A percentile compares a stretch with the other conserved stretches of the same genome.
These are phyloP conservation scores for Tuber microsphaerosporum DNA, from an alignment of 495 filamentous ascomycete genomes.

Conservation along the genomic window DNA sequence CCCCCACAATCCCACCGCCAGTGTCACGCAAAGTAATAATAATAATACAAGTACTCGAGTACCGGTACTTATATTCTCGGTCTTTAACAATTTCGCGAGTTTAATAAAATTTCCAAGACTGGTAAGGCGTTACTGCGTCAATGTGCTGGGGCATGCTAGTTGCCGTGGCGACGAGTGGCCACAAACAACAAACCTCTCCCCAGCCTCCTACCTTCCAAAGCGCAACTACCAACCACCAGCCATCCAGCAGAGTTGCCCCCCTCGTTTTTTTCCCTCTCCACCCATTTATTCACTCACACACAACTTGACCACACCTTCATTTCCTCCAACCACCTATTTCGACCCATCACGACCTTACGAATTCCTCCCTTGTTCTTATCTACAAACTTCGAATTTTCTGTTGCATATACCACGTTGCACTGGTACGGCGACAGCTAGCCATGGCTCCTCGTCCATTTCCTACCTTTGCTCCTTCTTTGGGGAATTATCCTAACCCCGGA, in stretches of 20 bases:
- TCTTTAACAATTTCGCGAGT: neutral
- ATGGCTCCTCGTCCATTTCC: slow-evolving; percentile 1
- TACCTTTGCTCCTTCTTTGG: neutral
- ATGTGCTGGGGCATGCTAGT: neutral
- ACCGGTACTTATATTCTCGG: too few relatives aligned
- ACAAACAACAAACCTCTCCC: neutral
- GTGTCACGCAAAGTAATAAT: too few relatives aligned
- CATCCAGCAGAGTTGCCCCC: neutral
- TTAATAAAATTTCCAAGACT: neutral
- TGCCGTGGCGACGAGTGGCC: neutral
- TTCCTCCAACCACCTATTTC: neutral
- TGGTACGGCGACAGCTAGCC: neutral
- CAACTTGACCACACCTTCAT: neutral
- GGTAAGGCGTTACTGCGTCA: neutral
- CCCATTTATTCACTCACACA: neutral
- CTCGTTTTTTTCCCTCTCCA: slow-evolving; percentile 1
- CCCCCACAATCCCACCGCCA: neutral
- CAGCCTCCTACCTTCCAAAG: neutral
- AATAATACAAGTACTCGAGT: too few relatives aligned
- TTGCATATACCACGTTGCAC: neutral
- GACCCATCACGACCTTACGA: neutral
- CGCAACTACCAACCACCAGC: slow-evolving; percentile 1
- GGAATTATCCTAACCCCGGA: neutral
- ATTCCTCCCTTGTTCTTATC: neutral
- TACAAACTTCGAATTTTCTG: neutral